Base-by-base conservation (phyloP, 768 basidiomycete genomes). In the Hygrocybe punicea region DNA sequence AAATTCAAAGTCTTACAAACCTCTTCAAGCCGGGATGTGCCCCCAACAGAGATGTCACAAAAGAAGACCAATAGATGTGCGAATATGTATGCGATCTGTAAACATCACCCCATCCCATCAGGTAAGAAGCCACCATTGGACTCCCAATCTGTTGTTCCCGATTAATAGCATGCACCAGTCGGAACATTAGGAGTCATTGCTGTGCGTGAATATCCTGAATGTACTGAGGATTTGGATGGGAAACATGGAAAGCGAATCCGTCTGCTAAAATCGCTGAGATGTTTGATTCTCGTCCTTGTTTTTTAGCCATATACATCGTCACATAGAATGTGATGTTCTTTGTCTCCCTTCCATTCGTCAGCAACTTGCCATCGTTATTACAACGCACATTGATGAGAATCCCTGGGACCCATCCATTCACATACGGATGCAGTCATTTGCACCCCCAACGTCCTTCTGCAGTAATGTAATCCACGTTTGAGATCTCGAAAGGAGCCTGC, bases 41-140 rank as follows among this genome's bases (percentile, higher is more conserved):
- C 36, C 17, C 35, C 13, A 34, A 24, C 19, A 24, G 19, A 9
- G 77, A 57, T 0, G 51, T 47, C 0, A 65, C 47, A 33, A 76
- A 67, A 0, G 64, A 57, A 1, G 64, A 62, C 73, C 74, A 78
- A 44, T 73, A 76, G 0, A 80, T 63, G 0, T 69, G 57, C 0
- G 52, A 51, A 51, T 76, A 80, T 3, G 59, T 53, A 52, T 81
- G 79, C 0, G 75, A 80, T 0, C 24, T 17, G 23, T 69, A 75
- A 0, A 33, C 37, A 50, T 81, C 75, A 0, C 74, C 76, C 75
- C 74, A 78, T 2, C 73, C 75, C 77, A 79, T 78, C 0, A 81
- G 60, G 42, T 78, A 78, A 0, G 67, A 66, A 0, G 76, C 68
- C 0, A 79, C 73, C 69, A 75, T 71, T 1, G 74, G 73, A 0